Evolutionary conservation across 1,284 basidiomycete species (phyloP).

Genomic region (Irpex sp.): DNA sequence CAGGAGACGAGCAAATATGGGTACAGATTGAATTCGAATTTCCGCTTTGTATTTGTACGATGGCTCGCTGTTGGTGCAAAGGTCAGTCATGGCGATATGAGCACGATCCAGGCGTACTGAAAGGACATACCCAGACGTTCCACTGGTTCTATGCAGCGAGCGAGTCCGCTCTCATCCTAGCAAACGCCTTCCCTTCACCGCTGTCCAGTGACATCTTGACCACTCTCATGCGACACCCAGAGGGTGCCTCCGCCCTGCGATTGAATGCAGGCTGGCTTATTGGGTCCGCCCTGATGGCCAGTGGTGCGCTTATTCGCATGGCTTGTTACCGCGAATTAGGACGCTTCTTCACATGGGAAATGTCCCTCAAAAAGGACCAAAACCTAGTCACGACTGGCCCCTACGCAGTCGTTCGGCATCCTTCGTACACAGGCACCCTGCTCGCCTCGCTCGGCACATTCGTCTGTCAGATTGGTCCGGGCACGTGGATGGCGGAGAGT

Average conservation of each 20-base stretch:
- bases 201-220: not conserved
- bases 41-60: not conserved
- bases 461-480: constrained; percentile 7
- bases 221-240: not conserved
- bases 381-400: constrained; percentile 30
- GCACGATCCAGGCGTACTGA: not conserved
- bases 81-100: not conserved
- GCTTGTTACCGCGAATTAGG: constrained; percentile 29
- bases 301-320: constrained; percentile 25
- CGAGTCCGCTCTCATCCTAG: constrained; percentile 9
- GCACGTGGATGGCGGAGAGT: constrained; percentile 12
- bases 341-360: constrained; percentile 31
- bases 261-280: constrained; percentile 24
- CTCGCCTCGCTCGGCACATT: constrained; percentile 17
- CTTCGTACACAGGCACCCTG: constrained; percentile 26
- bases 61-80: not conserved
- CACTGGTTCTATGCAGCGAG: constrained; percentile 3
- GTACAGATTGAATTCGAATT: not conserved
- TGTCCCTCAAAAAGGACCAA: constrained; percentile 27
- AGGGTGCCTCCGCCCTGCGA: constrained; percentile 8
- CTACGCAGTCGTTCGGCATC: constrained; percentile 32
- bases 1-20: not conserved
- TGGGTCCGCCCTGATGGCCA: constrained; percentile 19
- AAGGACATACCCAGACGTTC: not conserved
- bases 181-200: not conserved